Evolutionary conservation across 23 red algal genomes (phyloP).

Genomic region (Cyanidiococcus yangmingshanensis): DNA sequence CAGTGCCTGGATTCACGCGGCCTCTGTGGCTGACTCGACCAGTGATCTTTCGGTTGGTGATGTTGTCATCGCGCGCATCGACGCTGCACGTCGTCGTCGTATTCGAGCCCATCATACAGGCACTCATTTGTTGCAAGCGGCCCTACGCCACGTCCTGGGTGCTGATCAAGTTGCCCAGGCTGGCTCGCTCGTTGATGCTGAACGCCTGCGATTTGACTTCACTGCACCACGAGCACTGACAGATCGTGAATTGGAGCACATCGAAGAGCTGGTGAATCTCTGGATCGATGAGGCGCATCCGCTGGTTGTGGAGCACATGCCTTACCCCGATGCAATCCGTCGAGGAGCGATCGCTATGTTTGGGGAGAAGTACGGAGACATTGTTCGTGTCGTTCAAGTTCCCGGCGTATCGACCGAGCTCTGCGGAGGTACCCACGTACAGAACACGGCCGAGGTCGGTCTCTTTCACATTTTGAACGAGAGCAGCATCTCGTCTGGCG

Average conservation of each 20-base stretch:
- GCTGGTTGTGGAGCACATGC: slow-evolving; percentile 39
- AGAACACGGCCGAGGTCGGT: slow-evolving; percentile 79
- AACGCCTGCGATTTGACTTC: slow-evolving; percentile 88
- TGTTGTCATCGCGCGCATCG: slow-evolving; percentile 41
- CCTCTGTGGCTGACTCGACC: slow-evolving; percentile 16
- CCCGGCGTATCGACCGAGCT: slow-evolving; percentile 81
- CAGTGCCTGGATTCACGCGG: slow-evolving; percentile 63
- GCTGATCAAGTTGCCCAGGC: slow-evolving; percentile 70
- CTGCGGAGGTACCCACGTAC: slow-evolving; percentile 92
- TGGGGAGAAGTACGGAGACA: slow-evolving; percentile 79
- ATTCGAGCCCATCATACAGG: slow-evolving; percentile 81
- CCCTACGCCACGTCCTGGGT: slow-evolving; percentile 47
- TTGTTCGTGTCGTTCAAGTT: slow-evolving; percentile 82
- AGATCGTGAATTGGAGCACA: slow-evolving; percentile 36
- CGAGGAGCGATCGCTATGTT: slow-evolving; percentile 87
- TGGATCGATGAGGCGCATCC: slow-evolving; percentile 65
- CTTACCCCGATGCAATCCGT: slow-evolving; percentile 48
- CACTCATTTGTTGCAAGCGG: slow-evolving; percentile 81
- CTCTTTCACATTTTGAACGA: slow-evolving; percentile 80
- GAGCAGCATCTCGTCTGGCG: slow-evolving; percentile 62
- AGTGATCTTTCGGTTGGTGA: slow-evolving; percentile 41
- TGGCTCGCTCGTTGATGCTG: slow-evolving; percentile 73
- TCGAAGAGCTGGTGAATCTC: slow-evolving; percentile 59
- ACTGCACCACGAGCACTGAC: slow-evolving; percentile 49
- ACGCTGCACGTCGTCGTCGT: slow-evolving; percentile 36